Percentiles rank a stretch among this genome's conserved stretches.
phyloP scores from a whole-genome alignment of 805 yeast species.

The Diddensiella santjacobensis region DNA sequence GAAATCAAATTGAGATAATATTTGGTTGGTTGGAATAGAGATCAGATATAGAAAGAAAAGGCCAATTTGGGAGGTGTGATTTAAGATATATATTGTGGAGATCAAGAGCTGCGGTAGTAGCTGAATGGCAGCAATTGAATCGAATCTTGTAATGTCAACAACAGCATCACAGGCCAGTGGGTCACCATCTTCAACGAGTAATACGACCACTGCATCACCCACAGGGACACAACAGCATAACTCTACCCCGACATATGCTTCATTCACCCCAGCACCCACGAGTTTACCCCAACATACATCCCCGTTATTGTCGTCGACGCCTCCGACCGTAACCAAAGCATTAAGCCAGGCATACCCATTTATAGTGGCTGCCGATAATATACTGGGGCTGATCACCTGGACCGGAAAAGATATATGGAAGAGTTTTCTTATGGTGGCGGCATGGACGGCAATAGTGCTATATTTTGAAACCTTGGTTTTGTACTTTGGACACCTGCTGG shows the following conservation, averaged over 20 bases:
- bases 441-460: constrained; percentile 56
- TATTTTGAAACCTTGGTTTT: constrained; percentile 74
- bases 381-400: constrained; percentile 81
- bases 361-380: constrained; percentile 64
- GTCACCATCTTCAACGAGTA: constrained; percentile 1
- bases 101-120: no score
- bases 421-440: constrained; percentile 56
- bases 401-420: constrained; percentile 80
- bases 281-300: constrained; percentile 53
- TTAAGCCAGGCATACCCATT: constrained; percentile 83
- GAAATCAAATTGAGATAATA: no score
- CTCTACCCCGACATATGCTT: constrained; percentile 31
- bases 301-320: constrained; percentile 82
- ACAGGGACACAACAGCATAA: not conserved
- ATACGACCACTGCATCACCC: not conserved
- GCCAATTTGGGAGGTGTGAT: no score
- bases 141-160: constrained; percentile 11
- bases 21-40: no score
- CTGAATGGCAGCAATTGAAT: constrained; percentile 15
- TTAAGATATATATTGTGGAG: no score
- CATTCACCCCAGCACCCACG: constrained; percentile 35
- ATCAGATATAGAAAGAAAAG: no score
- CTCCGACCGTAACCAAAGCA: constrained; percentile 84
- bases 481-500: constrained; percentile 77
- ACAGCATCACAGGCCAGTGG: not conserved